Percentiles rank a stretch among this genome's conserved stretches.
These are phyloP conservation scores for Vigna radiata DNA, from an alignment of 306 rosid genomes.

Conservation along the genomic window DNA sequence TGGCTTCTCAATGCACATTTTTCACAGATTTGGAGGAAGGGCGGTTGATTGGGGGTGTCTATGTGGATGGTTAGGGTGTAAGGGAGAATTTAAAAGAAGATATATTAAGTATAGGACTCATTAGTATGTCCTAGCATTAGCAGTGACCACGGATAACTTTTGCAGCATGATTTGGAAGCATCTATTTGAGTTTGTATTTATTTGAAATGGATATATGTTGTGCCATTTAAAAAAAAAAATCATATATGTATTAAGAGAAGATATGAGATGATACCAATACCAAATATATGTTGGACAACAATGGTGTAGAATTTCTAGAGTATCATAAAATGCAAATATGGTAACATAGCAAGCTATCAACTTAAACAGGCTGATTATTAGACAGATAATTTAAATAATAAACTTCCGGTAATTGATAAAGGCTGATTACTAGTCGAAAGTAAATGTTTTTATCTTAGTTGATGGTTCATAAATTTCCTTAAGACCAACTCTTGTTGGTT, in stretches of 20 bases:
- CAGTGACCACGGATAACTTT: not conserved
- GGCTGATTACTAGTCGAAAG: slow-evolving; percentile 25
- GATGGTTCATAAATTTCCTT: slow-evolving; percentile 32
- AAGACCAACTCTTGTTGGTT: slow-evolving; percentile 8
- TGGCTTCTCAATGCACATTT: not conserved
- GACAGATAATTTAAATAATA: too few species aligned
- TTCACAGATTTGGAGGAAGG: not conserved
- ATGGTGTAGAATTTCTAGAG: not conserved
- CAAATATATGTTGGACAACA: not conserved
- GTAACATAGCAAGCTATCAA: slow-evolving; percentile 2
- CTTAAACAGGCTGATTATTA: not conserved
- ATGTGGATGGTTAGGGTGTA: not conserved
- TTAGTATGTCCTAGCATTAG: not conserved
- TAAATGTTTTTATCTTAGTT: slow-evolving; percentile 30
- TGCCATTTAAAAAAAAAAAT: not conserved
- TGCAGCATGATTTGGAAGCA: not conserved
- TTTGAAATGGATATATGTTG: not conserved
- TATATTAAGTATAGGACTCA: not conserved
- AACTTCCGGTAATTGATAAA: not conserved
- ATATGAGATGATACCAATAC: not conserved
- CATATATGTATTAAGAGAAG: not conserved
- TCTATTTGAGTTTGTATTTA: not conserved
- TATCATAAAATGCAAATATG: not conserved
- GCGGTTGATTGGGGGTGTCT: not conserved
- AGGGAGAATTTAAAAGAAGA: not conserved